phyloP scores from a whole-genome alignment of 2,329 filamentous ascomycete genomes.

The Fusarium robinianum region DNA sequence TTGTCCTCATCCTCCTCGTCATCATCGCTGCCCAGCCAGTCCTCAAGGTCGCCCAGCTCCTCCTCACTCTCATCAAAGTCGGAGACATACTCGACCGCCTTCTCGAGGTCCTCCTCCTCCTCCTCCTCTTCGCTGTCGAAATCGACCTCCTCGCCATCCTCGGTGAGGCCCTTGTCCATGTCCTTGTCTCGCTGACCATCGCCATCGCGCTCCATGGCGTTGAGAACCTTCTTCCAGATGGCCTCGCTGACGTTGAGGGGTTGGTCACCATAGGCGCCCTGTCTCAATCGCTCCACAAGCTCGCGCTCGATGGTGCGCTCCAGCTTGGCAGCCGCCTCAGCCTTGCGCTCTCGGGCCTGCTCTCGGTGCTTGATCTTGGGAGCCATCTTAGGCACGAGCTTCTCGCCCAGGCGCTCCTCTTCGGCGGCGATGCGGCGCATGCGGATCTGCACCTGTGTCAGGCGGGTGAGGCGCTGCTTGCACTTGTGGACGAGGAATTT shows the following conservation, averaged over 20 bases:
- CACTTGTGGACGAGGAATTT: conserved; percentile 93
- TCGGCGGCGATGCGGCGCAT: conserved; percentile 82
- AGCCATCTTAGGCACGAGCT: conserved; percentile 83
- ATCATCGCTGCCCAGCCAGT: conserved; percentile 82
- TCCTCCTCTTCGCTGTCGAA: conserved; percentile 70
- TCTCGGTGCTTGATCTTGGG: conserved; percentile 85
- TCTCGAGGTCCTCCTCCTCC: conserved; percentile 73
- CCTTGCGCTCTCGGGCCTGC: conserved; percentile 75
- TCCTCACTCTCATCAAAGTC: conserved; percentile 86
- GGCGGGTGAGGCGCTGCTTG: conserved; percentile 90
- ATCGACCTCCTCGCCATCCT: conserved; percentile 72
- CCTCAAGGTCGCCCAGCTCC: conserved; percentile 80
- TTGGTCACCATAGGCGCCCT: conserved; percentile 91
- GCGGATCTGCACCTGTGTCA: conserved; percentile 88
- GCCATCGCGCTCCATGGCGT: conserved; percentile 84
- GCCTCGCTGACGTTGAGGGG: conserved; percentile 93
- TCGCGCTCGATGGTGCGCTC: conserved; percentile 96
- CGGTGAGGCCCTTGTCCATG: conserved; percentile 82
- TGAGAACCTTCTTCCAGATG: conserved; percentile 97
- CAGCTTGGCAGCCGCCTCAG: conserved; percentile 84
- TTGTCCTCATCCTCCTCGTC: conserved; percentile 63
- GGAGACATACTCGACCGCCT: conserved; percentile 88
- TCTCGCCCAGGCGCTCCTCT: conserved; percentile 87
- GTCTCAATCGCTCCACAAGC: conserved; percentile 85
- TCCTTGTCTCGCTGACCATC: conserved; percentile 84